Percentiles rank a stretch among this genome's conserved stretches.
Evolutionary conservation across 495 filamentous ascomycete species (phyloP).

Genomic region (Antarctomyces pellizariae): DNA sequence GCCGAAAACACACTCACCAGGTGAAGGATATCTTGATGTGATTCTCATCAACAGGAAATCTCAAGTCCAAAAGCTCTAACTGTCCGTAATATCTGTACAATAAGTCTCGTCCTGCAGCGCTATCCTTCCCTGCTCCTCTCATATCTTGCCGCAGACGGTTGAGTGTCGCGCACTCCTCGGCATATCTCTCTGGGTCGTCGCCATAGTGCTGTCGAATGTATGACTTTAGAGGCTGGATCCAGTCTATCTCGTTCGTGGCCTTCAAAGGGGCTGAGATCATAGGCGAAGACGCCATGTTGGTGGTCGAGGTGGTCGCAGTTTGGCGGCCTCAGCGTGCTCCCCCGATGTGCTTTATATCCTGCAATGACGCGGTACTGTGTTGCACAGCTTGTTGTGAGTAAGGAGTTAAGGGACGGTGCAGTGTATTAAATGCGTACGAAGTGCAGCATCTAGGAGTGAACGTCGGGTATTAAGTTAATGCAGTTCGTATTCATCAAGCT

Average conservation of each 20-base stretch:
- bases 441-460: too few species aligned
- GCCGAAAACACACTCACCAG: conserved; percentile 34
- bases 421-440: too few species aligned
- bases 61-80: conserved; percentile 76
- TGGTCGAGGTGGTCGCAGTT: background rate
- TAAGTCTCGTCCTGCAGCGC: conserved; percentile 76
- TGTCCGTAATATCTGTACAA: conserved; percentile 96
- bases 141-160: conserved; percentile 97
- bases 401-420: too few species aligned
- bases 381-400: too few species aligned
- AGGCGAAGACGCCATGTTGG: conserved; percentile 24
- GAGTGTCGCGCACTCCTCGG: conserved; percentile 82
- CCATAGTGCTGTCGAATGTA: conserved; percentile 90
- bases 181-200: conserved; percentile 86
- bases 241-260: conserved; percentile 98
- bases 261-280: conserved; percentile 89
- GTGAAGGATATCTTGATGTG: conserved; percentile 98
- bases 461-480: too few species aligned
- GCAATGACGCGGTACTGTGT: too few species aligned
- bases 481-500: too few species aligned
- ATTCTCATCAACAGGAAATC: conserved; percentile 94
- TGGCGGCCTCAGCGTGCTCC: too few species aligned
- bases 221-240: conserved; percentile 76
- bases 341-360: conserved; percentile 1
- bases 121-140: conserved; percentile 93